Base-by-base conservation (phyloP, 192 early-diverging fungal genomes). In the Chytriomyces sp. region DNA sequence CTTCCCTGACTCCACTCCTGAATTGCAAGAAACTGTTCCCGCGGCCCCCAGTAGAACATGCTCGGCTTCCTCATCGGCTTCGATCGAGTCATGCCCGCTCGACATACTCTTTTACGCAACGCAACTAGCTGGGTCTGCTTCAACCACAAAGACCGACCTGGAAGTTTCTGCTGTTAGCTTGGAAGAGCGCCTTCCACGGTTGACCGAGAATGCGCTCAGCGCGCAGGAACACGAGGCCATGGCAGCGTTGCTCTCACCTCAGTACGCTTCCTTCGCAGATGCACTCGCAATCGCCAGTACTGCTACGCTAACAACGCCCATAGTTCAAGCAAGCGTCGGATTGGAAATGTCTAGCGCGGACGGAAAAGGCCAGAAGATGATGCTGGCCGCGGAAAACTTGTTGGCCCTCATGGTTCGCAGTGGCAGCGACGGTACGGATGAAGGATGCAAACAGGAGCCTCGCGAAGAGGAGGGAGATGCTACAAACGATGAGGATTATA, bases 21-120 rank as follows among this genome's bases (percentile, higher is more conserved):
- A 7, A 7, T 44, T 44, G 7, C 10, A 44, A 44, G n/a, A 44
- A 44, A 44, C 25, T 36, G 31, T 36, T 32, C 30, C 59, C 59
- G 22, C 0, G 7, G 37, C 62, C 39, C n/a, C 0, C 62, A 26
- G 28, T 40, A 8, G 10, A 12, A 39, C 44, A 14, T 14, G 28
- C 25, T 55, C 65, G 65, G 25, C 44, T 14, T 34, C 39, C 17
- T 12, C 38, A 12, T 31, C 39, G 40, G 14, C 57, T 5, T 70
- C 68, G 8, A 49, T n/a, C 44, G 44, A 49, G 44, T 49, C 44
- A 3, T 49, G 44, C 44, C 33, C 68, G 8, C 56, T 70, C 34
- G 57, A 70, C 53, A 59, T 70, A 59, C 68, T 70, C 17, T 41
- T 59, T 39, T 44, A 59, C 56, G 68, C 68, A 2, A 59, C 57